Conservation (phyloP, 805 yeast species). For the Saccharomyces kudriavzevii region DNA sequence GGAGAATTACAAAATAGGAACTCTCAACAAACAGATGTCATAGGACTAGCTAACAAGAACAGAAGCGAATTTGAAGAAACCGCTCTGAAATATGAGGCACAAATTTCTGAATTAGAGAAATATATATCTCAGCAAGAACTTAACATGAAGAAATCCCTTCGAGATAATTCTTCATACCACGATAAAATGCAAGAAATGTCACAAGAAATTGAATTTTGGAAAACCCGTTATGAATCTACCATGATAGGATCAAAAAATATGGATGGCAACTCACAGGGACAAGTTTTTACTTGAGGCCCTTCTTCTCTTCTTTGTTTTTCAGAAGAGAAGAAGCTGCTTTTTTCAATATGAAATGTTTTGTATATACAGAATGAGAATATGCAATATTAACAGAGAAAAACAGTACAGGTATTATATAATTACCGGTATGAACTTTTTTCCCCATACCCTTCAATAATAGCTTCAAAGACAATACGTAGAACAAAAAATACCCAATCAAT, state of each 20-base stretch:
- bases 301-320: no score
- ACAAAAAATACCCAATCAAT: not conserved
- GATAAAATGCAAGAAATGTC: constrained; percentile 47
- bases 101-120: constrained; percentile 36
- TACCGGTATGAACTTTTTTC: not conserved
- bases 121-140: constrained; percentile 39
- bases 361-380: not conserved
- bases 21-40: constrained; percentile 43
- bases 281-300: not conserved
- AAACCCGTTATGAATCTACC: constrained; percentile 24
- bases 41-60: constrained; percentile 50
- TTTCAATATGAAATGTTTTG: not conserved
- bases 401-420: not conserved
- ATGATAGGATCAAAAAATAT: not conserved
- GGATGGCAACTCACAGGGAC: not conserved
- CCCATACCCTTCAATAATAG: not conserved
- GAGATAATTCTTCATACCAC: constrained; percentile 49
- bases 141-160: constrained; percentile 39
- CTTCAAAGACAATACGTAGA: not conserved
- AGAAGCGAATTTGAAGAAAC: constrained; percentile 47
- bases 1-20: constrained; percentile 46
- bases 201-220: constrained; percentile 52
- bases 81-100: constrained; percentile 38
- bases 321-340: no score
- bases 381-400: not conserved